Percentiles rank a stretch among this genome's conserved stretches.
Evolutionary conservation across 768 basidiomycete species (phyloP).

Genomic region (Suillus brevipes): DNA sequence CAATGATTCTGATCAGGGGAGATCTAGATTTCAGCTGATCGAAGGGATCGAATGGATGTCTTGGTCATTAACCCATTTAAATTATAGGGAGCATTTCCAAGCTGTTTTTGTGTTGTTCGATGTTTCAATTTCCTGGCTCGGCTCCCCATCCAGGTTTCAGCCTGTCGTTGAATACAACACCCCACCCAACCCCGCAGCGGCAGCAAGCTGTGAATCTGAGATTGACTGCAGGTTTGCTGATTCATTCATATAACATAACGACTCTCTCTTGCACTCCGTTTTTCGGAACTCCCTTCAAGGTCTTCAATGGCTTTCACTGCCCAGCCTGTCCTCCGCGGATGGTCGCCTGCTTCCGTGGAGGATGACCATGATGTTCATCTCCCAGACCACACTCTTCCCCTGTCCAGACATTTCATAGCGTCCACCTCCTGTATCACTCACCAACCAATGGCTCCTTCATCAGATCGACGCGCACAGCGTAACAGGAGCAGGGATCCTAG

Average conservation of each 20-base stretch:
- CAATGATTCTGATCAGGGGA: background rate
- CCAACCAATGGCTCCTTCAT: constrained; percentile 33
- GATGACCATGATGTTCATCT: constrained; percentile 31
- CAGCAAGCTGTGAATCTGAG: background rate
- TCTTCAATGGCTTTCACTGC: constrained; percentile 23
- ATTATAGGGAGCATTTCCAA: background rate
- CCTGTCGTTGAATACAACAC: background rate
- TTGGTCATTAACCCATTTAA: constrained; percentile 1
- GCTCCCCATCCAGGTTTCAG: background rate
- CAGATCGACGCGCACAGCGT: constrained; percentile 38
- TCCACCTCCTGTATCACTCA: constrained; percentile 3
- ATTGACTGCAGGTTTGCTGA: background rate
- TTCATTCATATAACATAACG: constrained; percentile 4
- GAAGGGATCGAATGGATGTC: background rate
- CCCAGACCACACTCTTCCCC: constrained; percentile 17
- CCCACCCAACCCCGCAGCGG: background rate
- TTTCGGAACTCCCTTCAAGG: constrained; percentile 24
- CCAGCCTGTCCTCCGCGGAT: constrained; percentile 22
- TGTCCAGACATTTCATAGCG: constrained; percentile 8
- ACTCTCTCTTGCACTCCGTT: background rate
- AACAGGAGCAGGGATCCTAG: constrained; percentile 48
- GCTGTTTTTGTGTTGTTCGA: background rate
- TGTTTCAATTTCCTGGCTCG: background rate
- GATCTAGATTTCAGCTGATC: background rate
- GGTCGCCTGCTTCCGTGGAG: constrained; percentile 26